Conservation (phyloP, 1,139 yeast species). For the Wickerhamomyces sp. region DNA sequence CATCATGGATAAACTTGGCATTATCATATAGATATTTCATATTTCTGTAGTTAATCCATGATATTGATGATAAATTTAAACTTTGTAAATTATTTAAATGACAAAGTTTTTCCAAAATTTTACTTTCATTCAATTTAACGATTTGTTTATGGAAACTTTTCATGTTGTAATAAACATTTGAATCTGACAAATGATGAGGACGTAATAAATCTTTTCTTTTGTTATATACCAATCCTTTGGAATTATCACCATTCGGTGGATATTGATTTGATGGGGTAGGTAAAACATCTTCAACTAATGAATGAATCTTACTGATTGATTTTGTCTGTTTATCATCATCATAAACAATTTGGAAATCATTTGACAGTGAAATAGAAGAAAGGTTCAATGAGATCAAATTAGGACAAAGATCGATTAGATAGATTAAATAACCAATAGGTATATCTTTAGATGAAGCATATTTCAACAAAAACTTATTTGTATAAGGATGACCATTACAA, state of each 20-base stretch:
- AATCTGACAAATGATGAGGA: slow-evolving; percentile 17
- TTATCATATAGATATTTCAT: slow-evolving; percentile 31
- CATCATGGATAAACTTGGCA: slow-evolving; percentile 17
- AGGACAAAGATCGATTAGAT: slow-evolving; percentile 54
- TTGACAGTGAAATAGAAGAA: slow-evolving; percentile 50
- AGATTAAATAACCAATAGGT: slow-evolving; percentile 64
- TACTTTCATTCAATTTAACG: slow-evolving; percentile 34
- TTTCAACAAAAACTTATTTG: slow-evolving; percentile 50
- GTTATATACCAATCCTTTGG: too few species aligned
- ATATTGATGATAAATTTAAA: slow-evolving; percentile 41
- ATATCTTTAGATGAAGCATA: slow-evolving; percentile 59
- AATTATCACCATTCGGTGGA: slow-evolving; percentile 2
- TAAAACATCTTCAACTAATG: slow-evolving; percentile 12
- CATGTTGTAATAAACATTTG: slow-evolving; percentile 12
- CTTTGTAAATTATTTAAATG: slow-evolving; percentile 27
- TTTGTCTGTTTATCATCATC: slow-evolving; percentile 1
- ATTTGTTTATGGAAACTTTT: slow-evolving; percentile 13
- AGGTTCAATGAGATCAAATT: slow-evolving; percentile 47
- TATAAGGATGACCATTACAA: slow-evolving; percentile 47
- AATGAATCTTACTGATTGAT: slow-evolving; percentile 1
- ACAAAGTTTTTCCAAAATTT: slow-evolving; percentile 33
- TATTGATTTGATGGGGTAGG: neutral
- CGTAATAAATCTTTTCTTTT: neutral
- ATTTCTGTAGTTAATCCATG: slow-evolving; percentile 46
- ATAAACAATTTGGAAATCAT: slow-evolving; percentile 49